Conservation (phyloP, 2,329 filamentous ascomycete species). For the Exophiala xenobiotica region DNA sequence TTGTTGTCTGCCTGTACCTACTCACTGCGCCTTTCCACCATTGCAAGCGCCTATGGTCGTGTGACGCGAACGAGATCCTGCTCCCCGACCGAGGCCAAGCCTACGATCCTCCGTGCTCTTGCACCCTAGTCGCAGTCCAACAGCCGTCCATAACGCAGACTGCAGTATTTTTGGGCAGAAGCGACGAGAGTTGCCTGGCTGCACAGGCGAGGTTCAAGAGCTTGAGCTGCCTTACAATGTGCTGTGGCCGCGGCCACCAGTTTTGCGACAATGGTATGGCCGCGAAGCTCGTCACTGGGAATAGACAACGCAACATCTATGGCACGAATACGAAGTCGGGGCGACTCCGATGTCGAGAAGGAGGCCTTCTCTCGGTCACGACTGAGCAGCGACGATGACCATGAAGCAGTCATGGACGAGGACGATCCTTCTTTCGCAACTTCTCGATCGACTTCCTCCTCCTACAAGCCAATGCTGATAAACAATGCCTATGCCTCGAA, state of each 20-base stretch:
- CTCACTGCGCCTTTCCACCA: neutral
- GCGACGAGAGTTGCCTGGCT: neutral
- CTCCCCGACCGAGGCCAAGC: too few relatives aligned
- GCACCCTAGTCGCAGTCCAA: too few relatives aligned
- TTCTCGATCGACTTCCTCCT: constrained; percentile 53
- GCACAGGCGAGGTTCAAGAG: neutral
- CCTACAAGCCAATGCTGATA: constrained; percentile 43
- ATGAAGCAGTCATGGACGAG: constrained; percentile 19
- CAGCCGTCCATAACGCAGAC: neutral
- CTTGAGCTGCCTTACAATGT: constrained; percentile 6
- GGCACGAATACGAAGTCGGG: constrained; percentile 26
- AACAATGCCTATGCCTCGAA: constrained; percentile 36
- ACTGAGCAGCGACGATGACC: constrained; percentile 17
- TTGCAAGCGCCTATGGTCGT: too few relatives aligned
- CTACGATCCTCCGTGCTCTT: too few relatives aligned
- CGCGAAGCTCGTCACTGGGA: constrained; percentile 25
- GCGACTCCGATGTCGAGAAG: constrained; percentile 30
- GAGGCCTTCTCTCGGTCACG: constrained; percentile 14
- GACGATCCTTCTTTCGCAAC: constrained; percentile 46
- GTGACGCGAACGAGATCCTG: too few relatives aligned
- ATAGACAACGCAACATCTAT: constrained; percentile 19
- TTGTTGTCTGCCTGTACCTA: neutral
- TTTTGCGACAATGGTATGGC: constrained; percentile 28
- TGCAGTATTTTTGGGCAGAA: neutral
- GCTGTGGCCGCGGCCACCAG: constrained; percentile 15